Evolutionary conservation across 768 basidiomycete genomes (phyloP).

Genomic region (Pulveroboletus sp.): DNA sequence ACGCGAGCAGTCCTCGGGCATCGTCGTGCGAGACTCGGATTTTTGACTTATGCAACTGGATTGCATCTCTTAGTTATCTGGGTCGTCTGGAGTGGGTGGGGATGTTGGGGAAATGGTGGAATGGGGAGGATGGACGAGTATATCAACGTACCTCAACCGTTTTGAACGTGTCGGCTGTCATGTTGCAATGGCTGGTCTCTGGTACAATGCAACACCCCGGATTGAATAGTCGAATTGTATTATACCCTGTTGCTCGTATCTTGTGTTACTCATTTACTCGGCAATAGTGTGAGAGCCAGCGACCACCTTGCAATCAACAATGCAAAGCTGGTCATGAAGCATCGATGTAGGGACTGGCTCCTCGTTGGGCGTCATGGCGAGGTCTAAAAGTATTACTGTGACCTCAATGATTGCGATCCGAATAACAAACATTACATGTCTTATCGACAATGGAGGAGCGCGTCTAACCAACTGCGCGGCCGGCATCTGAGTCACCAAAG

Average conservation of each 20-base stretch:
- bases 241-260: not conserved
- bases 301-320: no score
- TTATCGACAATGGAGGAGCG: no score
- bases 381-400: no score
- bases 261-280: no score
- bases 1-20: slow-evolving; percentile 86
- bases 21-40: slow-evolving; percentile 82
- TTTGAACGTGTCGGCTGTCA: slow-evolving; percentile 1
- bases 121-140: not conserved
- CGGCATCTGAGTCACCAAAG: no score
- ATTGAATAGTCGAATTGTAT: not conserved
- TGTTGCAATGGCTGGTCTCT: not conserved
- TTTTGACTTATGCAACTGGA: slow-evolving; percentile 79
- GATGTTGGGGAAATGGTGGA: slow-evolving; percentile 55
- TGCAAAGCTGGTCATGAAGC: no score
- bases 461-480: no score
- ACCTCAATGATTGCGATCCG: no score
- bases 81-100: slow-evolving; percentile 52
- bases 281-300: no score
- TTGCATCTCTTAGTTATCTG: slow-evolving; percentile 81
- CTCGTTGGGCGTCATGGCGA: no score
- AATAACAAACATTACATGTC: no score
- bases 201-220: not conserved
- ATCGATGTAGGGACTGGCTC: no score
- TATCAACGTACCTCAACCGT: slow-evolving; percentile 14